These are phyloP conservation scores for Hemileccinum impolitum DNA, from an alignment of 768 basidiomycete species.

Conservation along the genomic window DNA sequence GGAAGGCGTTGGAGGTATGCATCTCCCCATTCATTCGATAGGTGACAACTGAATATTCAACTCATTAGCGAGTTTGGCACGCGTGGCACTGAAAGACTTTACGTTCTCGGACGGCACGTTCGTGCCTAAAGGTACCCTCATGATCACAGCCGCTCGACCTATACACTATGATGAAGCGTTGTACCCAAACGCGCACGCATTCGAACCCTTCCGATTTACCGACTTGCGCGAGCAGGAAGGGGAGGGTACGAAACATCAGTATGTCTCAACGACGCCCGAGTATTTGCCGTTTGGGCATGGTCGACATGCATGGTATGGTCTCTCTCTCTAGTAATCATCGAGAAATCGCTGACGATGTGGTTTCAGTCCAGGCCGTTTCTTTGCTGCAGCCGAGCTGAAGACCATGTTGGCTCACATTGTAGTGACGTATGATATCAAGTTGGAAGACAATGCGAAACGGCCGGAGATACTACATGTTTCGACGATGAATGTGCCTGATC, in stretches of 20 bases:
- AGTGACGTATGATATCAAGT: conserved; percentile 22
- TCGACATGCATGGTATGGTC: conserved; percentile 24
- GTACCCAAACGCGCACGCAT: conserved; percentile 35
- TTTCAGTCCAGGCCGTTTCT: conserved; percentile 35
- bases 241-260: conserved; percentile 33
- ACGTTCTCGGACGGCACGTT: conserved; percentile 39
- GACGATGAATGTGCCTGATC: neutral
- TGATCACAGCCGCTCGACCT: conserved; percentile 20
- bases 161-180: conserved; percentile 16
- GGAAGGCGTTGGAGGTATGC: conserved; percentile 28
- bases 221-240: conserved; percentile 31
- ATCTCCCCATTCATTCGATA: neutral
- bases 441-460: neutral
- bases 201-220: conserved; percentile 51
- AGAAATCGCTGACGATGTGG: too few species aligned
- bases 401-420: conserved; percentile 44
- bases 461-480: neutral
- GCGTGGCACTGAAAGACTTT: conserved; percentile 31
- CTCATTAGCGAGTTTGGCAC: conserved; percentile 26
- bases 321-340: too few species aligned
- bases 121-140: conserved; percentile 31
- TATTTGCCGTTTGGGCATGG: conserved; percentile 39
- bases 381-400: conserved; percentile 44
- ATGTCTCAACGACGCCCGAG: conserved; percentile 30
- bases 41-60: too few species aligned